These are phyloP conservation scores for Kodamaea neixiangensis DNA, from an alignment of 805 yeast species.

Conservation along the genomic window DNA sequence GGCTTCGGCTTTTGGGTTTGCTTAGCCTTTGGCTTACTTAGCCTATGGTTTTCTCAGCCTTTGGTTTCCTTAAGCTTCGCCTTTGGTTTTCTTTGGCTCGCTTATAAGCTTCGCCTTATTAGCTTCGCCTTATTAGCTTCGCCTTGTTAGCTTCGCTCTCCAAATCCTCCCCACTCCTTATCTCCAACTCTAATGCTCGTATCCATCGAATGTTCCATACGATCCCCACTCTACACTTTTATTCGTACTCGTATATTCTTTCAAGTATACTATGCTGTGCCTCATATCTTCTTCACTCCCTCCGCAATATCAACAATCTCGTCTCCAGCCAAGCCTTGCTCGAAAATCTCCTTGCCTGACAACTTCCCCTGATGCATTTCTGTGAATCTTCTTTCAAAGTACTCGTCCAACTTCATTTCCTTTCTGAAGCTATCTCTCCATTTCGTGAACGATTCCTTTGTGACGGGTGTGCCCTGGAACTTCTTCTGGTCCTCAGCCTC, in stretches of 20 bases:
- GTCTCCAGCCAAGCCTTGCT: conserved; percentile 78
- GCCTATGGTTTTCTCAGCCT: too few relatives aligned
- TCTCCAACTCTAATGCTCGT: too few relatives aligned
- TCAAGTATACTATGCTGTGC: neutral
- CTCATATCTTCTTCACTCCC: conserved; percentile 1
- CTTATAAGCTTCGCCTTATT: too few relatives aligned
- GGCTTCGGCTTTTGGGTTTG: too few relatives aligned
- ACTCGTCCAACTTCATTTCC: conserved; percentile 70
- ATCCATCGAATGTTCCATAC: neutral
- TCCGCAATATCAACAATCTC: conserved; percentile 14
- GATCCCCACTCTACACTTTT: too few relatives aligned
- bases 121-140: too few relatives aligned
- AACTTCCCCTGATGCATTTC: conserved; percentile 72
- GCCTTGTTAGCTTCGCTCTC: too few relatives aligned
- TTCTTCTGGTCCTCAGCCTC: conserved; percentile 88
- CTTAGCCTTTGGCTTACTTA: too few relatives aligned
- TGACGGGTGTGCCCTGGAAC: conserved; percentile 88
- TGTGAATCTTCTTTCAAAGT: conserved; percentile 51
- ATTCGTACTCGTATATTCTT: neutral
- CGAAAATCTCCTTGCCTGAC: conserved; percentile 89
- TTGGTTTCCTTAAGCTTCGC: too few relatives aligned
- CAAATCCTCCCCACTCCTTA: too few relatives aligned
- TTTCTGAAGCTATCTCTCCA: conserved; percentile 77
- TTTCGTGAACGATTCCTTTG: conserved; percentile 64
- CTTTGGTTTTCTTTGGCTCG: too few relatives aligned